Evolutionary conservation across 2,329 filamentous ascomycete genomes (phyloP), one percentile per base, ranked within the genome.

Genomic region (Aspergillus uvarum): DNA sequence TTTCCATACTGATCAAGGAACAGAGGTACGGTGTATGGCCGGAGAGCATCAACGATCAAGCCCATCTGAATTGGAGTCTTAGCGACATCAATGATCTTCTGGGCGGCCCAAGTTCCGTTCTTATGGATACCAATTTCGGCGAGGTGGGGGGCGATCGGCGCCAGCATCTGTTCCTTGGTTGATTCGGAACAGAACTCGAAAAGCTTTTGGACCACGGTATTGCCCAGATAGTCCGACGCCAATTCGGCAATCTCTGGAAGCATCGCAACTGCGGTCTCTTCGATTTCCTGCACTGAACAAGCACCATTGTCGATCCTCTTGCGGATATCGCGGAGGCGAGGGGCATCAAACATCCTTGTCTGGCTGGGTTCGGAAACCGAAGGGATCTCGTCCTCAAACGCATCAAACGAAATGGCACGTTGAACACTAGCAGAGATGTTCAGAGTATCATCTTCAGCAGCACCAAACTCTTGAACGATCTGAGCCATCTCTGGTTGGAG

Each of bases 1-100:
- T 99, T 99, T 74, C 95, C 95, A 70, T 96, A 99, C 73, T 99
- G 95, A 72, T 99, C 95, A 42, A 98, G 83, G 83, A 99, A 98
- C 21, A 98, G 83, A 2, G 92, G 91, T 51, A 97, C 86, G 0
- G 90, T 92, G 77, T 96, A 97, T 0, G 92, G 88, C 3, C 89
- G 89, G 31, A 98, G 82, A 66, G 91, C 85, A 64, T 96, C 87
- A 29, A 95, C 89, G 71, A 99, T 94, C 79, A 92, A 81, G 51
- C 82, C 80, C 88, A 95, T 94, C 78, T 98, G 93, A 47, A 82
- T 80, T 5, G 89, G 87, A 0, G 90, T 92, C 78, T 95, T 92
- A 75, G 92, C 94, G 6, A 96, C 92, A 70, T 98, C 94, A 67
- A 99, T 98, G 71, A 99, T 98, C 83, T 98, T 99, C 79, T 99